Percentiles rank a stretch among this genome's conserved stretches.
Conservation (phyloP, 192 early-diverging fungal species). For the Haplosporangium gracile region DNA sequence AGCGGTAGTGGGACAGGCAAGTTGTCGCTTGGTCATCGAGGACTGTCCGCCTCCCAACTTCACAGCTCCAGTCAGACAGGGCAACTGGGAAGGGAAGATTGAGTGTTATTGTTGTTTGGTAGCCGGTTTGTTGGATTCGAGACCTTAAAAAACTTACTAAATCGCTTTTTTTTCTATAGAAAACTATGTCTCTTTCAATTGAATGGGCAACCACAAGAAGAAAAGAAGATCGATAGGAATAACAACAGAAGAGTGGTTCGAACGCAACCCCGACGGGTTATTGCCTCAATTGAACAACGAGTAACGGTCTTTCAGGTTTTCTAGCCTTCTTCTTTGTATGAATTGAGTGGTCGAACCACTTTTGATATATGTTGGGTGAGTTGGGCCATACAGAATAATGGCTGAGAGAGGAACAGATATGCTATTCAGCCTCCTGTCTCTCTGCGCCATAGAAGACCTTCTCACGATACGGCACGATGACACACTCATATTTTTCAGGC, state of each 20-base stretch:
- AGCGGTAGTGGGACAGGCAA: background rate
- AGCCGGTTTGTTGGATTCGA: background rate
- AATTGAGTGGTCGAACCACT: background rate
- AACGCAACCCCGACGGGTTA: background rate
- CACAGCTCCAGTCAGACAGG: background rate
- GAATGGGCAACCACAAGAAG: background rate
- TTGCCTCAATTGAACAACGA: background rate
- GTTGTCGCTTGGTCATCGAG: background rate
- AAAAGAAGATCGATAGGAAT: background rate
- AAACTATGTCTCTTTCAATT: background rate
- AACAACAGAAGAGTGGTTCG: background rate
- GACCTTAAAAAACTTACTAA: background rate
- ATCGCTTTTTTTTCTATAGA: background rate
- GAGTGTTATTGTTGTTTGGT: background rate
- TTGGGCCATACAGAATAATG: background rate
- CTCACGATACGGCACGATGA: background rate
- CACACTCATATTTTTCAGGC: background rate
- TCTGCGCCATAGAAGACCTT: too few relatives aligned
- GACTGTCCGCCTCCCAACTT: background rate
- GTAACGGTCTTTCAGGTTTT: background rate
- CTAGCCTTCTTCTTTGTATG: background rate
- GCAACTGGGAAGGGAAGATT: background rate
- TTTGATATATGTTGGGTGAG: background rate
- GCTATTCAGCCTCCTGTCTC: too few relatives aligned
- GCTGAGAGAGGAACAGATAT: background rate